Base-by-base conservation (phyloP, 352 stramenopile species). In the Pythium dissotocum region DNA sequence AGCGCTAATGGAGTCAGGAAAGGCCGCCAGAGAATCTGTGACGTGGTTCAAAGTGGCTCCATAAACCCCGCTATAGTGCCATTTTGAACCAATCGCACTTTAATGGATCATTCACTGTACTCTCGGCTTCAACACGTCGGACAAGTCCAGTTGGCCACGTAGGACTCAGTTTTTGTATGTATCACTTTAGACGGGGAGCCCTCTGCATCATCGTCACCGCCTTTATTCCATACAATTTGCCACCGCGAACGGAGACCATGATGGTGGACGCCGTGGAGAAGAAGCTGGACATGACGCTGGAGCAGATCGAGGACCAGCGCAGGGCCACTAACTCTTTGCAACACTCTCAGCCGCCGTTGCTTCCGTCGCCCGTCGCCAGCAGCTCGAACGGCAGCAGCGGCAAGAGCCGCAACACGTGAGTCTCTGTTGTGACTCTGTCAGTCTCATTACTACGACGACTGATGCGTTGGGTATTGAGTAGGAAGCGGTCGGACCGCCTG, bases 231-330 rank as follows among this genome's bases (percentile, higher is more conserved):
- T 42, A 53, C 10, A 33, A 63, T 72, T 67, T 51, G 54, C 18
- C 26, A 18, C 12, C 14, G 67, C 30, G 53, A 46, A 33, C 58
- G 59, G 56, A 61, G 33, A 72, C 51, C 38, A 63, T 40, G 51
- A 40, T 38, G 48, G 71, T 68, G 40, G 78, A 83, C 61, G 70
- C 76, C 44, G 78, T 79, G 51, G 78, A 87, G 71, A 89, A 91
- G 73, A 89, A 88, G 71, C 76, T 90, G 44, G 76, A 83, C 63
- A 93, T 91, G 84, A 79, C 80, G 54, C 73, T 91, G 58, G 84
- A 89, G 30, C 69, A 89, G 51, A 93, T 90, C 65, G 76, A 75
- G 21, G 63, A 86, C 55, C 77, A 90, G 72, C 73, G 75, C 69
- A 80, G 87, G 67, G 59, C 51, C n/a, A 40, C 21, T 58, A 52